Base-by-base conservation (phyloP, 202 grass and related monocot genomes). In the Cymbopogon flexuosus region DNA sequence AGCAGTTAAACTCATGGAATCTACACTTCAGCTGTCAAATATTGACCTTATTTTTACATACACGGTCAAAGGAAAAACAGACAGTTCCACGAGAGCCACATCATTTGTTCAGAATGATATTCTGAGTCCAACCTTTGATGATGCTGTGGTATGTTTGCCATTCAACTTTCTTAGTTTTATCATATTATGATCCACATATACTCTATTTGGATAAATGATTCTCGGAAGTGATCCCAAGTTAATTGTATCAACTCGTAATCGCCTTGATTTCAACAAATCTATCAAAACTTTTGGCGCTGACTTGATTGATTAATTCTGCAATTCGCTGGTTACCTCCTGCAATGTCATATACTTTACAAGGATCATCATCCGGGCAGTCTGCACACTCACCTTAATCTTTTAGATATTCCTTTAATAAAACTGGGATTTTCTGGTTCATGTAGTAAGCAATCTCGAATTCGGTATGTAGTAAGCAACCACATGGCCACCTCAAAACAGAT, bases 31-130 rank as follows among this genome's bases (percentile, higher is more conserved):
- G 77, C 79, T 98, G 74, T 98, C 96, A 86, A 98, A 98, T 69
- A 79, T 95, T 84, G 96, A 98, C 71, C 96, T 98, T 40, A 78
- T 95, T 85, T 91, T 74, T 70, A 86, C 87, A 71, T 98, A 98
- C 80, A 83, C 81, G 5, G 72, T 98, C 49, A 85, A 83, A 85
- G 90, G 88, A 60, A 87, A 88, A 65, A 89, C 64, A 78, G 39
- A 86, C 70, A 87, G 58, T 77, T 91, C 90, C 6, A 52, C 59
- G 24, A 75, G 78, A 73, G 76, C 83, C 59, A 90, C 84, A 0
- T 88, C 80, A 73, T 65, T 86, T 80, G 85, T 98, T 90, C 92
- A 95, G 70, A 93, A 93, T 88, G 96, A 98, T 77, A 98, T 98
- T 88, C 78, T 95, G 4, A 81, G 56, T 74, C 90, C 96, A 78